Evolutionary conservation across 177 flowering plant genomes (phyloP).

Genomic region (Tripterygium wilfordii): DNA sequence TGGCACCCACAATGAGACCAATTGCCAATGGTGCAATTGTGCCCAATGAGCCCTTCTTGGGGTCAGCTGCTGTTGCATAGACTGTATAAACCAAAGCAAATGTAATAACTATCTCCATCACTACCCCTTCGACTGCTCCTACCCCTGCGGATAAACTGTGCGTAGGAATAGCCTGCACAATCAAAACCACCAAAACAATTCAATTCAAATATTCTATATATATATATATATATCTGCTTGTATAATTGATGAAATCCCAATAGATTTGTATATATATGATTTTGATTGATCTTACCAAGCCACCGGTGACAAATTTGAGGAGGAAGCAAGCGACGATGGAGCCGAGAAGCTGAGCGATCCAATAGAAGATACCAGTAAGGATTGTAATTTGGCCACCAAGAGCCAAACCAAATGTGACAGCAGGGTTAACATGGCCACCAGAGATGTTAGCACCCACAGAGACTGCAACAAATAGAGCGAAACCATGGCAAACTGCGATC

Average conservation of each 20-base stretch:
- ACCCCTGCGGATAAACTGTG: constrained; percentile 64
- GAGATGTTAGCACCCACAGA: constrained; percentile 81
- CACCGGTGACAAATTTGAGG: constrained; percentile 74
- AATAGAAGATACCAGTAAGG: constrained; percentile 75
- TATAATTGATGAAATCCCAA: too few species aligned
- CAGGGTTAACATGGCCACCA: constrained; percentile 92
- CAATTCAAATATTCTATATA: too few species aligned
- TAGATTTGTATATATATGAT: too few species aligned
- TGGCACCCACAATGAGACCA: constrained; percentile 84
- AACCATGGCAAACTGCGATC: constrained; percentile 69
- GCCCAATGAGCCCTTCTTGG: constrained; percentile 78
- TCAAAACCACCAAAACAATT: too few species aligned
- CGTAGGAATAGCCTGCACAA: constrained; percentile 47
- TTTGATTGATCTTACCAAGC: constrained; percentile 60
- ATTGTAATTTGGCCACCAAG: constrained; percentile 84
- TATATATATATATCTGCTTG: too few species aligned
- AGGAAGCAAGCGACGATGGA: constrained; percentile 71
- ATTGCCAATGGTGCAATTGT: constrained; percentile 80
- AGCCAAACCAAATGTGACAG: constrained; percentile 88
- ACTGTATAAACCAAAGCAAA: constrained; percentile 81
- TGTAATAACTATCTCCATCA: constrained; percentile 61
- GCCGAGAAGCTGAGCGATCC: constrained; percentile 83
- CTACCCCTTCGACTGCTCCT: constrained; percentile 56
- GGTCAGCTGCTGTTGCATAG: constrained; percentile 79
- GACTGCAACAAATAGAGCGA: constrained; percentile 84